These are phyloP conservation scores for Marchantia paleacea DNA, from an alignment of 225 moss, liverwort and hornwort species.

Conservation along the genomic window DNA sequence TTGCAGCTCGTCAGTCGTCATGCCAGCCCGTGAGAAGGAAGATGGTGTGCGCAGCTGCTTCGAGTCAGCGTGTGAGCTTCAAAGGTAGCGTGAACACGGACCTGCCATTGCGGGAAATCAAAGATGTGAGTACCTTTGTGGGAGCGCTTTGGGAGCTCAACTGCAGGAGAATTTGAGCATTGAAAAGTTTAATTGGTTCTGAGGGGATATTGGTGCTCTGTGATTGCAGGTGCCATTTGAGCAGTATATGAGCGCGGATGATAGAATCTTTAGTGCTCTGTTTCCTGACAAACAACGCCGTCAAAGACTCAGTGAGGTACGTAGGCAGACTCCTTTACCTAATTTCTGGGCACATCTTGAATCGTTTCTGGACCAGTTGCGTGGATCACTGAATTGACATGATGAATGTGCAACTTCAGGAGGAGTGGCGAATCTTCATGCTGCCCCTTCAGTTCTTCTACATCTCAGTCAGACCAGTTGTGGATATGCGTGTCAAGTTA, in stretches of 20 bases:
- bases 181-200: background rate
- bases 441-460: conserved; percentile 41
- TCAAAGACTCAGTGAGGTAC: conserved; percentile 43
- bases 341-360: background rate
- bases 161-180: no score
- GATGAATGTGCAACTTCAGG: conserved; percentile 19
- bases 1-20: background rate
- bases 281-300: conserved; percentile 45
- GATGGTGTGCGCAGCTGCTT: conserved; percentile 11
- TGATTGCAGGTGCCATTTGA: conserved; percentile 41
- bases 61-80: conserved; percentile 31
- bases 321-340: background rate
- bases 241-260: conserved; percentile 45
- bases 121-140: conserved; percentile 19
- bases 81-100: conserved; percentile 34
- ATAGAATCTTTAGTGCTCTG: conserved; percentile 39
- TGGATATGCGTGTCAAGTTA: conserved; percentile 44
- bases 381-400: background rate
- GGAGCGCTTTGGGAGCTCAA: no score
- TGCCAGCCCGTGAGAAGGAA: background rate
- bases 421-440: conserved; percentile 54
- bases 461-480: conserved; percentile 39
- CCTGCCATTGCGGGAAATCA: conserved; percentile 30
- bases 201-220: background rate
- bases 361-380: background rate